Evolutionary conservation across 225 moss, liverwort and hornwort species (phyloP).

Genomic region (Anthoceros angustus): DNA sequence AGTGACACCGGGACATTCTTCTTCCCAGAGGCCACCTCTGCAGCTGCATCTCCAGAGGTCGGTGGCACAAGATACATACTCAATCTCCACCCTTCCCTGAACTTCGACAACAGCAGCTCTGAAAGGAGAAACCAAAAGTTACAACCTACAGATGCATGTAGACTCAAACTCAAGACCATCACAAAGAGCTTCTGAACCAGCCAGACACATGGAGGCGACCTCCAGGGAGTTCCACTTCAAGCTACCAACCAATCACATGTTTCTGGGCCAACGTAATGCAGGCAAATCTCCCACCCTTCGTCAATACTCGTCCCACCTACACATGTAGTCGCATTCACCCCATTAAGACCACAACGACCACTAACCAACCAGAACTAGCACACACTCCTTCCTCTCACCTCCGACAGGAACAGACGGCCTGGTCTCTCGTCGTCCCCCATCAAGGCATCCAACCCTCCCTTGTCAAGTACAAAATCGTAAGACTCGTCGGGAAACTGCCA

Average conservation of each 20-base stretch:
- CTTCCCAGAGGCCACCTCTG: constrained; percentile 29
- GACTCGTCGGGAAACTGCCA: constrained; percentile 53
- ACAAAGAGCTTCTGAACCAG: not conserved
- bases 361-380: not conserved
- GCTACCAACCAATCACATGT: constrained; percentile 49
- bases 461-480: constrained; percentile 70
- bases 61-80: constrained; percentile 46
- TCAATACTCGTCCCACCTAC: constrained; percentile 77
- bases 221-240: not conserved
- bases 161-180: not conserved
- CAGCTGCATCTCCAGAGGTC: constrained; percentile 26
- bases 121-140: constrained; percentile 8
- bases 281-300: constrained; percentile 53
- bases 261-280: constrained; percentile 62
- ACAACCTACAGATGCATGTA: not conserved
- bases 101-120: constrained; percentile 52
- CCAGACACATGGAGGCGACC: constrained; percentile 5
- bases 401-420: constrained; percentile 52
- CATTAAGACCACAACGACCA: too few relatives aligned
- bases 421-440: constrained; percentile 28
- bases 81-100: constrained; percentile 71
- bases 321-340: not conserved
- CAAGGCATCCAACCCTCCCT: constrained; percentile 73
- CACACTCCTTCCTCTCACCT: constrained; percentile 22
- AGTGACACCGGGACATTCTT: constrained; percentile 29